Percentiles rank a stretch among this genome's conserved stretches.
Evolutionary conservation across 306 rosid species (phyloP).

Genomic region (Malus sieversii): DNA sequence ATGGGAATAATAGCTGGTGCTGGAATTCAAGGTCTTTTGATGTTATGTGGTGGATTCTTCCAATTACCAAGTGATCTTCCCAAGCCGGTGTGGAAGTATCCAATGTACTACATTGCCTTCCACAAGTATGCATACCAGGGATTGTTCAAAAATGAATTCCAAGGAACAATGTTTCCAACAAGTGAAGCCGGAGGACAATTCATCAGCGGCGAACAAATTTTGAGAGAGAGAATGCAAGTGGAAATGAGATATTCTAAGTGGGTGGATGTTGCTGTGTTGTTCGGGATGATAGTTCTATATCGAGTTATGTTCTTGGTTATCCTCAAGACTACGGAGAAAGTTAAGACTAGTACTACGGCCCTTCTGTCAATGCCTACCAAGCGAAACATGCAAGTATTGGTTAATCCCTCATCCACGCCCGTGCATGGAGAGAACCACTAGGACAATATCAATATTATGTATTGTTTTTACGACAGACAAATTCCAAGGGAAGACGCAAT

Average conservation of each 20-base stretch:
- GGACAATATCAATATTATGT: background rate
- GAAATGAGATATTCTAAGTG: constrained; percentile 57
- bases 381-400: background rate
- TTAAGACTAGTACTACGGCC: constrained; percentile 19
- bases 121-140: constrained; percentile 63
- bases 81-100: constrained; percentile 45
- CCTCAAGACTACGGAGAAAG: constrained; percentile 38
- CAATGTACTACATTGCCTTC: constrained; percentile 45
- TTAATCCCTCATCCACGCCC: constrained; percentile 13
- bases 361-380: constrained; percentile 1
- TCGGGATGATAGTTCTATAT: constrained; percentile 51
- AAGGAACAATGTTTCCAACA: constrained; percentile 28
- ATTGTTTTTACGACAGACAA: too few relatives aligned
- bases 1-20: constrained; percentile 73
- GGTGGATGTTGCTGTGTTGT: constrained; percentile 48
- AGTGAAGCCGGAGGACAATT: background rate
- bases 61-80: constrained; percentile 52
- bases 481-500: too few relatives aligned
- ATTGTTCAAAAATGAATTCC: constrained; percentile 56
- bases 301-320: constrained; percentile 39
- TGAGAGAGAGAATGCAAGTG: constrained; percentile 29
- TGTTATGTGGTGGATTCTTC: constrained; percentile 49
- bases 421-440: background rate
- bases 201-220: constrained; percentile 27
- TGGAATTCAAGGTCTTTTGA: constrained; percentile 66